Base-by-base conservation (phyloP, 306 rosid species). In the Quillaja saponaria region DNA sequence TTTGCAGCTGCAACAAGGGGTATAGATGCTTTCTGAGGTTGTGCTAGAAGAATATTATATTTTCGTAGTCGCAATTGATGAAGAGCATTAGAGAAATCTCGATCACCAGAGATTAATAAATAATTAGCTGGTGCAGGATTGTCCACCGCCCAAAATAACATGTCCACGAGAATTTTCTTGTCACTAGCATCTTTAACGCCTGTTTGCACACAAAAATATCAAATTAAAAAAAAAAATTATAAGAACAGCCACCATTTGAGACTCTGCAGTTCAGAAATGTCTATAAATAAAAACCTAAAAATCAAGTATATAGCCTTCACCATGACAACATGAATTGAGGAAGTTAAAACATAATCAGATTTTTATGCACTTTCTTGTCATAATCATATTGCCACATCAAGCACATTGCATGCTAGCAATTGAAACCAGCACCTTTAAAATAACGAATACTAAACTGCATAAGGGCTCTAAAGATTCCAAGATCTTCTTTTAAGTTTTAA, bases 121-220 rank as follows among this genome's bases (percentile, higher is more conserved):
- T 83, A 91, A 67, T 87, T 91, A 11, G 91, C 96, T 34, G 97
- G 97, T 6, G 97, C 95, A 12, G 96, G 82, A 66, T 91, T 91
- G 67, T 91, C 97, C 69, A 91, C 96, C 8, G 97, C 97, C 97
- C 97, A 91, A 41, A 91, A 88, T 62, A 91, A 62, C 97, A 91
- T 91, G 61, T 91, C 97, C 3, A 91, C 97, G 28, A 91, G 82
- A 66, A 91, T 91, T 78, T 91, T 91, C 85, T 91, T 88, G 56
- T 91, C 97, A 31, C 96, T 91, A 9, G 97, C 95, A 18, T 91
- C 97, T 62, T 91, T 91, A 66, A 88, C 91, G 18, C 96, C 97
- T 91, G 73, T 53, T 11, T 45, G 50, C 49, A 25, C 17, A 25
- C 13, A 55, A 13, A 41, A 31, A 51, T 2, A 15, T 77, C 63